Evolutionary conservation across 148 eudicot genomes (phyloP).

Genomic region (Agrostemma githago): DNA sequence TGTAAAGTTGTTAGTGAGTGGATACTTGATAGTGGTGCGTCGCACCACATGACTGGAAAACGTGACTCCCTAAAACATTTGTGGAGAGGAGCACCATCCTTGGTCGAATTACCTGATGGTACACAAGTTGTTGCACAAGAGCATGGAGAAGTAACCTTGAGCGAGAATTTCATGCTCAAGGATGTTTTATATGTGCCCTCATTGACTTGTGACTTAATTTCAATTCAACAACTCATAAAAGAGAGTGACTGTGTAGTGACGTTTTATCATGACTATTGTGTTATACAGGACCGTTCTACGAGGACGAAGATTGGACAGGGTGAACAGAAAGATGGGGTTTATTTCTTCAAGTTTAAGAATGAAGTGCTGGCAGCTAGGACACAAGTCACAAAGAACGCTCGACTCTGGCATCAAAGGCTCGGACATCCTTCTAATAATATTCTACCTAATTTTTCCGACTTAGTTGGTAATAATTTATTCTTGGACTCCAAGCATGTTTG

Average conservation of each 20-base stretch:
- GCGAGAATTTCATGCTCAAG: background rate
- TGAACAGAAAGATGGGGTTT: background rate
- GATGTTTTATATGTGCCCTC: background rate
- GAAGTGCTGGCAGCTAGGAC: background rate
- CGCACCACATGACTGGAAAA: background rate
- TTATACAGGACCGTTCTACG: constrained; percentile 8
- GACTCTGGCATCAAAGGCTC: background rate
- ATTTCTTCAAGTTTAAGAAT: background rate
- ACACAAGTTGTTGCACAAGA: background rate
- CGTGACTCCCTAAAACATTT: background rate
- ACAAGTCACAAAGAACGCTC: background rate
- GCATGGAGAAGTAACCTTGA: background rate
- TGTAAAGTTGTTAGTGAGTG: too few species aligned
- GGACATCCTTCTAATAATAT: background rate
- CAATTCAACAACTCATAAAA: background rate
- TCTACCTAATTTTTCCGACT: background rate
- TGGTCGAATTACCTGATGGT: background rate
- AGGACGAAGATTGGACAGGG: constrained; percentile 2
- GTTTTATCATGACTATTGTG: background rate
- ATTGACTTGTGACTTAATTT: background rate
- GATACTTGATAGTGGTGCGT: background rate
- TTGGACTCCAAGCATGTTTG: background rate
- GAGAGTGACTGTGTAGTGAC: background rate
- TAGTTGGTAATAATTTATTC: background rate
- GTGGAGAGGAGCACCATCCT: background rate